Evolutionary conservation across 2,329 filamentous ascomycete species (phyloP), one percentile per base, ranked within the genome.

Genomic region (Trichoderma sp.): DNA sequence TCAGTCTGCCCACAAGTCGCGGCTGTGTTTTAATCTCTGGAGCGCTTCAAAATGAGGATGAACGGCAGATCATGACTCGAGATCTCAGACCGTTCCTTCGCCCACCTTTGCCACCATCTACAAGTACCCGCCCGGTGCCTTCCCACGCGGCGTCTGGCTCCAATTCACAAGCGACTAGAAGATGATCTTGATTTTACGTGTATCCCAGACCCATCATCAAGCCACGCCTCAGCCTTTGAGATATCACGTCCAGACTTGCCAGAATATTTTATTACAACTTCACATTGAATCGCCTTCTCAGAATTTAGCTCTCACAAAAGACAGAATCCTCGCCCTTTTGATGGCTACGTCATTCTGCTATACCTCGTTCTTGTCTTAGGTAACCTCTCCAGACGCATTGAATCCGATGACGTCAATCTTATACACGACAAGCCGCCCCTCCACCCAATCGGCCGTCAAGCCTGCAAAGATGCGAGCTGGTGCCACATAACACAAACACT

Each of bases 341-440:
- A 39, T 26, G 19, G 44, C 28, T 50, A 60, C 45, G 30, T 60
- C 45, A 60, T 30, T 5, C 21, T 19, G 19, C 10, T 30, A 30
- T 41, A 10, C 19, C 14, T 15, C 12, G 24, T 15, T n/a, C 44
- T 26, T 50, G 41, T 50, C 34, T 52, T 52, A 44, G 58, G 58
- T 52, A 44, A 51, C 34, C 2, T 14, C 58, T n/a, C 47, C 34
- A 52, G 17, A 15, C 45, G 7, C 56, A 45, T 41, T 41, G 57
- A 39, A 15, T 10, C 15, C 24, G 5, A 48, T 61, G 58, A 61
- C 58, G 58, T 61, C 58, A 61, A 9, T 19, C 21, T n/a, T n/a
- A 28, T 34, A n/a, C 30, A 43, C 26, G 12, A 19, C 43, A 61
- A 19, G 26, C 24, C 17, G 45, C 48, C 48, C 39, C 59, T 54